Evolutionary conservation across 1,284 basidiomycete genomes (phyloP), one percentile per base, ranked within the genome.

Genomic region (Megacollybia platyphylla): DNA sequence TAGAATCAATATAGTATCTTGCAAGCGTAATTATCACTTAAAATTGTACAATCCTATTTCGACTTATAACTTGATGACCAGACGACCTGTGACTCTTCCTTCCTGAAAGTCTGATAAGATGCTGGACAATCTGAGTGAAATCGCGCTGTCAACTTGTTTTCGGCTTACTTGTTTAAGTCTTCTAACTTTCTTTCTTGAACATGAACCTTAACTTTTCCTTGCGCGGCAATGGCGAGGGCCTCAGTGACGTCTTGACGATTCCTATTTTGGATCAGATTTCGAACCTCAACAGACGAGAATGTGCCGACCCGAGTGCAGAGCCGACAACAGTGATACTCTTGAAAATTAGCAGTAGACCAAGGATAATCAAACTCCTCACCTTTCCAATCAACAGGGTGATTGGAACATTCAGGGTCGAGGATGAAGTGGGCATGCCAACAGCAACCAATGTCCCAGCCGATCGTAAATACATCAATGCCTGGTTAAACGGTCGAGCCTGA

Each of bases 401-500:
- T 2, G 76, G 76, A 20, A 70, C 55, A 49, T 61, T 60, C 6
- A 71, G 79, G 69, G 52, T 15, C 15, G 31, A 34, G 11, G 31
- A 34, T 11, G 31, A 34, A 34, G 31, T 15, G 10, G 10, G 15
- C 31, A 83, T 61, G 18, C 81, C 83, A 26, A 86, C 71, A 29
- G 68, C 68, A 29, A 87, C 71, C 40, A 87, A 57, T 9, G 70
- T 73, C 15, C 81, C 76, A 44, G 64, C 59, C 4, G 56, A 51
- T 43, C 74, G 68, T 44, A 85, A 55, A 59, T 85, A 84, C 51
- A 68, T 58, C 31, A 79, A 60, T 2, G 82, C 83, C 57, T 83
- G 71, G 27, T 71, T 68, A 58, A 80, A 83, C 0, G 79, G 77
- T 3, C 60, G 60, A 4, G 67, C 48, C 71, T 73, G 34, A 2